Percentiles rank a stretch among this genome's conserved stretches.
Evolutionary conservation across 148 eudicot genomes (phyloP).

Genomic region (Persicaria tinctoria): DNA sequence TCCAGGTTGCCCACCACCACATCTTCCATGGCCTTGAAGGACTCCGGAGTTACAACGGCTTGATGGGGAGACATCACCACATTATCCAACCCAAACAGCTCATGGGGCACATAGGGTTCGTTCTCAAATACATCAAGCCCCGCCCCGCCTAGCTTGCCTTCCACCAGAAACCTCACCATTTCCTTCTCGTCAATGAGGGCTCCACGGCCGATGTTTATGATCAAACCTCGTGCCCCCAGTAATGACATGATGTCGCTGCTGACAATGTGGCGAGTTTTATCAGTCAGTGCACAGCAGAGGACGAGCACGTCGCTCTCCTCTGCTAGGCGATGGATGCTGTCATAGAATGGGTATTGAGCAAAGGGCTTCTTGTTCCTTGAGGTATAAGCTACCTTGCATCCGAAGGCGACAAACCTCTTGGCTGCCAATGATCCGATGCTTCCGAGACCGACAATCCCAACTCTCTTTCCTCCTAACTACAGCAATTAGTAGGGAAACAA

Average conservation of each 20-base stretch:
- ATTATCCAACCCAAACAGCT: slow-evolving; percentile 53
- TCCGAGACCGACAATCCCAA: slow-evolving; percentile 81
- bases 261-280: slow-evolving; percentile 56
- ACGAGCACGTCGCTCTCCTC: slow-evolving; percentile 41
- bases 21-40: slow-evolving; percentile 34
- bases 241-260: slow-evolving; percentile 54
- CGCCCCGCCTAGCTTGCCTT: slow-evolving; percentile 61
- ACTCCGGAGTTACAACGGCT: slow-evolving; percentile 53
- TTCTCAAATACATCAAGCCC: slow-evolving; percentile 81
- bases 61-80: slow-evolving; percentile 79
- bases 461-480: slow-evolving; percentile 62
- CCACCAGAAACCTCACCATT: slow-evolving; percentile 42
- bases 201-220: slow-evolving; percentile 79
- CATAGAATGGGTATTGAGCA: slow-evolving; percentile 38
- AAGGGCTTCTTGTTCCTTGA: slow-evolving; percentile 47
- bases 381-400: slow-evolving; percentile 68
- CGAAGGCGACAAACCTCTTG: slow-evolving; percentile 51
- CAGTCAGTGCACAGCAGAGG: slow-evolving; percentile 51
- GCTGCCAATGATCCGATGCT: slow-evolving; percentile 61
- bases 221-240: slow-evolving; percentile 56
- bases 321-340: slow-evolving; percentile 40
- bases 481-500: neutral
- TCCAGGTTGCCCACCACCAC: slow-evolving; percentile 40
- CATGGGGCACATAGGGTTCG: slow-evolving; percentile 67
- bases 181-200: slow-evolving; percentile 57